phyloP scores from a whole-genome alignment of 345 rosid species.

The Eutrema heterophyllum region DNA sequence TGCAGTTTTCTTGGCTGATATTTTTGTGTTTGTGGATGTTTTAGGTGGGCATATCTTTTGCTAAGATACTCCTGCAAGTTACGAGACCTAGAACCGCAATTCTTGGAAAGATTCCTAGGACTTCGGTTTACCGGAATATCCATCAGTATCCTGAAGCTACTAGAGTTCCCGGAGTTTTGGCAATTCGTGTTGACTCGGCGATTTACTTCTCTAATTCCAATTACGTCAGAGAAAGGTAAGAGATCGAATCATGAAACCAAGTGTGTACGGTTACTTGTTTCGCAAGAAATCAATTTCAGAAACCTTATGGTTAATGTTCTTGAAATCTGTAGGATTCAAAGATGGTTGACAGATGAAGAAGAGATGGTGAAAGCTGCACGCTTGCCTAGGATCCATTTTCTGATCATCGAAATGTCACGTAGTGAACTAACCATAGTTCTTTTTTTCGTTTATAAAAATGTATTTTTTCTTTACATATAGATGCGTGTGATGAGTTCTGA shows the following conservation, averaged over 20 bases:
- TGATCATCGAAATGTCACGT: conserved; percentile 83
- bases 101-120: conserved; percentile 70
- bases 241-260: neutral
- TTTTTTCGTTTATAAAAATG: neutral
- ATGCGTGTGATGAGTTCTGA: neutral
- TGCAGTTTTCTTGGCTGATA: neutral
- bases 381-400: conserved; percentile 46
- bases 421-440: neutral
- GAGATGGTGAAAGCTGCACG: conserved; percentile 33
- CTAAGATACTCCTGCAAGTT: conserved; percentile 81
- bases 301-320: neutral
- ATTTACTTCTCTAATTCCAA: conserved; percentile 84
- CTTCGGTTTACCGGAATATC: conserved; percentile 61
- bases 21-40: neutral
- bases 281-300: neutral
- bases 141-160: conserved; percentile 72
- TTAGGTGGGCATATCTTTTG: conserved; percentile 75
- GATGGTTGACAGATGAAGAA: conserved; percentile 75
- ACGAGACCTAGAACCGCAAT: conserved; percentile 75
- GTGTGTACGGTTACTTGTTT: neutral
- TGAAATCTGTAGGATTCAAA: conserved; percentile 48
- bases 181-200: conserved; percentile 84
- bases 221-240: conserved; percentile 65
- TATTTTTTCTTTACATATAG: neutral
- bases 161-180: conserved; percentile 56